Base-by-base conservation (phyloP, 768 basidiomycete species). In the Phylloporus sp. region DNA sequence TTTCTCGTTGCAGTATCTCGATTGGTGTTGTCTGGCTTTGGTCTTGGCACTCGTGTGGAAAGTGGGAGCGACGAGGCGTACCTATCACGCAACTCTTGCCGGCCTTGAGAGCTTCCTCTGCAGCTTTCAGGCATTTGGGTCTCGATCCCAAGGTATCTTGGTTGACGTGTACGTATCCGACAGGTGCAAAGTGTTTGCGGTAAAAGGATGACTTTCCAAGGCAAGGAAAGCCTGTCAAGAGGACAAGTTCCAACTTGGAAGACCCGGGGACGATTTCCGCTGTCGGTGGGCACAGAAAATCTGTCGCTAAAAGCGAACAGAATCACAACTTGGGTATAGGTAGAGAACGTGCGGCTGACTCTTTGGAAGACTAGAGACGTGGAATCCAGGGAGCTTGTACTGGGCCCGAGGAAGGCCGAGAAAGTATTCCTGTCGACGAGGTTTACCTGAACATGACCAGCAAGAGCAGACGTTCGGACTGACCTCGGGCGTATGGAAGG, bases 401-500 rank as follows among this genome's bases (percentile, higher is more conserved):
- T 62, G 72, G 52, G 65, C 71, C 38, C 56, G 65, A 52, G 59
- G 69, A 47, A 68, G 71, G 32, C 73, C 73, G 9, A 91, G 74
- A 64, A 93, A 93, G 59, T 84, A 90, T 64, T 91, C 90, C 89
- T 92, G 56, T 3, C 7, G 17, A 18, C 17, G 10, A 5, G 21
- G n/a, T 14, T 34, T 23, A 9, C 31, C 26, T 5, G 24, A 37
- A 18, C 13, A n/a, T 17, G 18, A 15, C 18, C 18, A 21, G 18
- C 4, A 8, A 31, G 34, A 9, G 17, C 18, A 18, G 22, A 45
- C n/a, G n/a, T 5, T 8, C 17, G 17, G 31, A 24, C 52, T 8
- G 51, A 90, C 90, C 72, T 96, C 93, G 15, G 93, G 93, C 1
- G 92, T 94, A 39, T 75, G 73, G 61, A 95, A 96, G 9, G 69